Conservation (phyloP, 179 eudicot genomes). For the Dionaea muscipula region DNA sequence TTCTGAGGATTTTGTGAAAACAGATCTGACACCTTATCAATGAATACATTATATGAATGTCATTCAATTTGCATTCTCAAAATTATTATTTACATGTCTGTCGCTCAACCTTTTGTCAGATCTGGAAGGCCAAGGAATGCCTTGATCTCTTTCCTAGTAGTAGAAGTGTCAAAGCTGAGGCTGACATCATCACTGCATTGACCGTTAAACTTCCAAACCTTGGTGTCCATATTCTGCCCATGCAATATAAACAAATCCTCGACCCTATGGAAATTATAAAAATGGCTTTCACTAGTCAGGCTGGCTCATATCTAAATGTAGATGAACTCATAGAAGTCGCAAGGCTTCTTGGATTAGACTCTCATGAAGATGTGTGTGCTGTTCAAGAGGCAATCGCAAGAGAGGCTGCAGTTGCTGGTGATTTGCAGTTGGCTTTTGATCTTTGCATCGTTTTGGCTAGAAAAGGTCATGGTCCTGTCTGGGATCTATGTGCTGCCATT, state of each 20-base stretch:
- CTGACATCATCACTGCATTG: slow-evolving; percentile 76
- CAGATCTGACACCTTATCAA: too few relatives aligned
- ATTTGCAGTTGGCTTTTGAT: slow-evolving; percentile 82
- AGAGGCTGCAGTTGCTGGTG: slow-evolving; percentile 98
- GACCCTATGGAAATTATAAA: slow-evolving; percentile 90
- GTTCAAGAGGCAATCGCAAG: slow-evolving; percentile 97
- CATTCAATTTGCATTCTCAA: neutral
- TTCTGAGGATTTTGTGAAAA: too few relatives aligned
- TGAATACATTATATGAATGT: too few relatives aligned
- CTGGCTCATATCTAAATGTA: slow-evolving; percentile 78
- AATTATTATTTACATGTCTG: neutral
- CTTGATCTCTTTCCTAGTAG: slow-evolving; percentile 71
- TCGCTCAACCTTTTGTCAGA: slow-evolving; percentile 32
- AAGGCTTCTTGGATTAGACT: slow-evolving; percentile 85
- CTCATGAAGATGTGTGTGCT: slow-evolving; percentile 68
- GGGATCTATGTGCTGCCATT: slow-evolving; percentile 97
- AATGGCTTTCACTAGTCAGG: slow-evolving; percentile 82
- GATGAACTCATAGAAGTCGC: slow-evolving; percentile 89
- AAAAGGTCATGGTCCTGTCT: slow-evolving; percentile 75
- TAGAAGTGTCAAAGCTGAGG: slow-evolving; percentile 73
- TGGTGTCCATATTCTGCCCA: slow-evolving; percentile 77
- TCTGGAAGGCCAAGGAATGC: slow-evolving; percentile 99
- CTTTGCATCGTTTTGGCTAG: slow-evolving; percentile 76
- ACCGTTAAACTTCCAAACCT: slow-evolving; percentile 84
- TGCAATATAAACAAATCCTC: slow-evolving; percentile 88